Evolutionary conservation across 2,329 filamentous ascomycete genomes (phyloP).

Genomic region (Stagonosporopsis cucurbitacearum): DNA sequence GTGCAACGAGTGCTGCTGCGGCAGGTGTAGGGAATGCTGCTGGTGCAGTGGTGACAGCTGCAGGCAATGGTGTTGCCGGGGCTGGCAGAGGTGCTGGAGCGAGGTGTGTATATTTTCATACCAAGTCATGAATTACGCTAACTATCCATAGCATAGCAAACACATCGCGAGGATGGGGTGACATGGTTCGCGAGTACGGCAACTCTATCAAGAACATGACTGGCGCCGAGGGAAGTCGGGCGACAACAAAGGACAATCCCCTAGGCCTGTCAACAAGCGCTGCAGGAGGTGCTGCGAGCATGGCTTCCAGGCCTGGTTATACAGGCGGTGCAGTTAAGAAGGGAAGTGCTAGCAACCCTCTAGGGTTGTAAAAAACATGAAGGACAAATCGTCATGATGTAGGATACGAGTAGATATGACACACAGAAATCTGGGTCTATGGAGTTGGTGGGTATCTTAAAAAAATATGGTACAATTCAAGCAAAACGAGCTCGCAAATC

Average conservation of each 20-base stretch:
- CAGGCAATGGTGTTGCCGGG: conserved; percentile 56
- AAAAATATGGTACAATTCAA: conserved; percentile 12
- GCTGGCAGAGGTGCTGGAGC: conserved; percentile 53
- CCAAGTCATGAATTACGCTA: neutral
- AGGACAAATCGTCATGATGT: neutral
- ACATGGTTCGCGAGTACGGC: conserved; percentile 57
- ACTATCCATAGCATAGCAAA: conserved; percentile 49
- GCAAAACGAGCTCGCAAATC: neutral
- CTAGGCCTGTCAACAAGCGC: conserved; percentile 50
- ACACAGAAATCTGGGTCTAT: conserved; percentile 8
- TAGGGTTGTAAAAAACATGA: conserved; percentile 45
- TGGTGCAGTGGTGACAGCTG: conserved; percentile 51
- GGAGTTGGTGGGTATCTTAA: conserved; percentile 25
- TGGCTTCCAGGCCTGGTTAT: conserved; percentile 31
- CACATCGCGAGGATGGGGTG: conserved; percentile 55
- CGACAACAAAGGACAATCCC: conserved; percentile 55
- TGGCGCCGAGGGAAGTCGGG: conserved; percentile 52
- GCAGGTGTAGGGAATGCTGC: conserved; percentile 54
- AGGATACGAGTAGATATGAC: conserved; percentile 7
- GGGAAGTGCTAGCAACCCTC: conserved; percentile 50
- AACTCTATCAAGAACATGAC: conserved; percentile 58
- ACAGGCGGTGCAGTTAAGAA: conserved; percentile 33
- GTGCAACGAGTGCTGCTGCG: conserved; percentile 52
- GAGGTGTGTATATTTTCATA: conserved; percentile 11
- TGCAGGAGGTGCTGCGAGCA: conserved; percentile 39